Conservation (phyloP, 2,329 filamentous ascomycete genomes). For the Sporothrix sp. region DNA sequence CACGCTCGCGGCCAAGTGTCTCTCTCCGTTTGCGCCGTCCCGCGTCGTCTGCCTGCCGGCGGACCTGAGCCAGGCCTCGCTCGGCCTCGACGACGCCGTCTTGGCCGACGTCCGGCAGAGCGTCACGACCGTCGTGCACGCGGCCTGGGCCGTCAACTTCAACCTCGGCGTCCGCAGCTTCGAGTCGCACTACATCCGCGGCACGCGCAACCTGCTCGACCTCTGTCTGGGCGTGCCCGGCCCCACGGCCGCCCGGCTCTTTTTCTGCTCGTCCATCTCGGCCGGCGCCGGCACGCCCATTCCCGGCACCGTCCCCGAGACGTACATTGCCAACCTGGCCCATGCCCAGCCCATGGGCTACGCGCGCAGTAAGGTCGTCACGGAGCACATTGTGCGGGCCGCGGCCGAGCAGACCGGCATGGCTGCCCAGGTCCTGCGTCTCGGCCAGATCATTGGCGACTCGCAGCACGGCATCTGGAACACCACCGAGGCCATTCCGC, state of each 20-base stretch:
- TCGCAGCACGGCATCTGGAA: slow-evolving; percentile 41
- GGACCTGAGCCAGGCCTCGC: slow-evolving; percentile 27
- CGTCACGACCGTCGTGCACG: slow-evolving; percentile 37
- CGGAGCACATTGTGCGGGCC: slow-evolving; percentile 9
- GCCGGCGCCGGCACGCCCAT: slow-evolving; percentile 31
- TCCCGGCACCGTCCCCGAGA: slow-evolving; percentile 29
- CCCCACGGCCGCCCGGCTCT: slow-evolving; percentile 24
- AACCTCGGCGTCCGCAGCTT: slow-evolving; percentile 39
- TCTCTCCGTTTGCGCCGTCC: slow-evolving; percentile 16
- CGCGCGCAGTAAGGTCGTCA: slow-evolving; percentile 24
- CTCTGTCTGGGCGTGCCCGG: slow-evolving; percentile 24
- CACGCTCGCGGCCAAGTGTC: slow-evolving; percentile 8
- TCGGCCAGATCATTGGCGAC: slow-evolving; percentile 44
- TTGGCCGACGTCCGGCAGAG: neutral
- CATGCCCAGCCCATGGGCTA: slow-evolving; percentile 43
- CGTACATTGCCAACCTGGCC: slow-evolving; percentile 14
- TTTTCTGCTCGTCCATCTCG: slow-evolving; percentile 37
- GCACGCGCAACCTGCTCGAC: slow-evolving; percentile 35
- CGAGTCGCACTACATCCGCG: slow-evolving; percentile 35
- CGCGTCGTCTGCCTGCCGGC: slow-evolving; percentile 28
- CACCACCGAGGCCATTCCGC: slow-evolving; percentile 39
- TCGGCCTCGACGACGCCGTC: slow-evolving; percentile 21
- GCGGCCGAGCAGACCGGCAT: slow-evolving; percentile 6
- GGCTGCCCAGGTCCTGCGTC: slow-evolving; percentile 29
- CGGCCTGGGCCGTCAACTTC: slow-evolving; percentile 47